These are phyloP conservation scores for Bullera alba DNA, from an alignment of 768 basidiomycete species.

Conservation along the genomic window DNA sequence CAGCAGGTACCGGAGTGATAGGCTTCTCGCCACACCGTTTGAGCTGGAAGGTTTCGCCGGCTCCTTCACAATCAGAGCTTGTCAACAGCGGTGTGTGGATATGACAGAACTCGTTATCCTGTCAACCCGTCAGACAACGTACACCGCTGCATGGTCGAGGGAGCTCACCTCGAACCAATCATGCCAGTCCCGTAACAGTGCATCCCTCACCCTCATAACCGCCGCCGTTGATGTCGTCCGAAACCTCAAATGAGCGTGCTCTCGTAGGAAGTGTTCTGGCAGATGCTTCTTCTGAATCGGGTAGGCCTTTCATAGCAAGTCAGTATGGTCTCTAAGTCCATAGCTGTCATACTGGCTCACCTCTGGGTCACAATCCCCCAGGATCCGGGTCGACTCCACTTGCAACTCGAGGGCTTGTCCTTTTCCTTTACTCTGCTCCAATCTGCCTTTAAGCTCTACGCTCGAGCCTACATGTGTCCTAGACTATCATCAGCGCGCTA, in stretches of 20 bases:
- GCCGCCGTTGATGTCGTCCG: constrained; percentile 66
- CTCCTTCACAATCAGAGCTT: constrained; percentile 89
- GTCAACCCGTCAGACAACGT: constrained; percentile 1
- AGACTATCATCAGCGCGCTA: too few relatives aligned
- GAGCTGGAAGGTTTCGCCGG: constrained; percentile 81
- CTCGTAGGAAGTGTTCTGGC: constrained; percentile 70
- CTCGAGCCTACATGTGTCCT: constrained; percentile 59
- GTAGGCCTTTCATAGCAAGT: constrained; percentile 50
- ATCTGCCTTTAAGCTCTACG: constrained; percentile 52
- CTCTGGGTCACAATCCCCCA: constrained; percentile 59
- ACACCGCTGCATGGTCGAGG: not conserved
- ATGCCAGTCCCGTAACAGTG: constrained; percentile 55
- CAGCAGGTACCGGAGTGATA: too few relatives aligned
- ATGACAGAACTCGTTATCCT: constrained; percentile 72
- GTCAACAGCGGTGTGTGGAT: constrained; percentile 83
- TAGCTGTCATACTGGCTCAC: constrained; percentile 43
- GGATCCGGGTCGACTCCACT: constrained; percentile 51
- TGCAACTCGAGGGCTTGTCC: constrained; percentile 56
- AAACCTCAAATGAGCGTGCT: constrained; percentile 78
- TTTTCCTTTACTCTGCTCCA: constrained; percentile 51
- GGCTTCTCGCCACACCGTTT: constrained; percentile 1
- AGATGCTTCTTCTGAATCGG: constrained; percentile 87
- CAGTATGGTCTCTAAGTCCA: constrained; percentile 2
- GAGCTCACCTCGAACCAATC: constrained; percentile 67
- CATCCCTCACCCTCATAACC: constrained; percentile 67